phyloP scores from a whole-genome alignment of 148 eudicot species.

The Vaccinium darrowii region DNA sequence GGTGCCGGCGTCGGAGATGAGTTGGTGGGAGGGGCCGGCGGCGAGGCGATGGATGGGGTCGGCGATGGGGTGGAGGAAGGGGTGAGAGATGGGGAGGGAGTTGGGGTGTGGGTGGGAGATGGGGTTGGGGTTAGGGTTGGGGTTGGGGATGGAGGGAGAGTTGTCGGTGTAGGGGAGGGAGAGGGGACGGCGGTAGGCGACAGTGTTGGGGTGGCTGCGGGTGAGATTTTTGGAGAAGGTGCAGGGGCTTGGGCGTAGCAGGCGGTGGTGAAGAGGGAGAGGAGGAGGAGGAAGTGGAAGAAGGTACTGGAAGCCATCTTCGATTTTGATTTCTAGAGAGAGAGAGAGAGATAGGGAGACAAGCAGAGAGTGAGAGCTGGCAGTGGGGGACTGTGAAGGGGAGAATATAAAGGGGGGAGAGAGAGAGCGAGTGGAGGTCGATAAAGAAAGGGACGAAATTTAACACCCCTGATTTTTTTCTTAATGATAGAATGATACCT shows the following conservation, averaged over 20 bases:
- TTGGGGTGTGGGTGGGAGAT: slow-evolving; percentile 16
- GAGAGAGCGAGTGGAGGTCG: slow-evolving; percentile 2
- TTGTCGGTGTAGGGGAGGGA: slow-evolving; percentile 20
- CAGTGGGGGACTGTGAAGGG: too few relatives aligned
- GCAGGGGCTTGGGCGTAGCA: slow-evolving; percentile 46
- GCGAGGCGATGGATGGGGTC: not conserved
- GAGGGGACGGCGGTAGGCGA: not conserved
- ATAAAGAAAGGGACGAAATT: too few relatives aligned
- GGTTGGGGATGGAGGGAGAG: slow-evolving; percentile 18
- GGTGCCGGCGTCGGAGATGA: not conserved
- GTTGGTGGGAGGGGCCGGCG: not conserved
- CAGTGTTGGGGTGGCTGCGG: slow-evolving; percentile 11
- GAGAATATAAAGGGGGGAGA: too few relatives aligned
- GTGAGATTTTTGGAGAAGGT: slow-evolving; percentile 24
- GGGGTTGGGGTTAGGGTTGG: slow-evolving; percentile 21
- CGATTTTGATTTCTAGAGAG: not conserved
- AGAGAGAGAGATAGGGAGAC: not conserved
- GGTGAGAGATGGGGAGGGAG: slow-evolving; percentile 16
- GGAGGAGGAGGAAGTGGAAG: slow-evolving; percentile 24
- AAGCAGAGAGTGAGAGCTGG: not conserved
- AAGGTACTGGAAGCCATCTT: slow-evolving; percentile 9
- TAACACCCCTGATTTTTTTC: too few relatives aligned
- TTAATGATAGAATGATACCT: too few relatives aligned
- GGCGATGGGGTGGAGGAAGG: not conserved
- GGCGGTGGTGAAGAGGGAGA: slow-evolving; percentile 35